Conservation (phyloP, 2,329 filamentous ascomycete genomes). For the Fusarium bulbicola region DNA sequence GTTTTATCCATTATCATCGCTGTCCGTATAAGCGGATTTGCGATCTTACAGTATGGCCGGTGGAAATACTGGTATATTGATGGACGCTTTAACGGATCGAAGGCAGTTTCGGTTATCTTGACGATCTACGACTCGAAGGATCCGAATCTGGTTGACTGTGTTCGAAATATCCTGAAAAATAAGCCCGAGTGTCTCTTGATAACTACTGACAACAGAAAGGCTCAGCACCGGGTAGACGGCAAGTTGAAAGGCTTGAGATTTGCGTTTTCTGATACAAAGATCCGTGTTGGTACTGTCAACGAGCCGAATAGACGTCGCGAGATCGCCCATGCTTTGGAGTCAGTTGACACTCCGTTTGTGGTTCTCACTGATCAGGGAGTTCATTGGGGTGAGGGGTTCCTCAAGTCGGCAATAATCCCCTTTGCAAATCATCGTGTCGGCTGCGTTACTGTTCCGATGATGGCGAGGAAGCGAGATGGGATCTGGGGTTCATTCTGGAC, state of each 20-base stretch:
- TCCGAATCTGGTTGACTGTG: background rate
- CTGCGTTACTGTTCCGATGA: constrained; percentile 20
- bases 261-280: background rate
- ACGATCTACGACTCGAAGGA: background rate
- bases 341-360: background rate
- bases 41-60: background rate
- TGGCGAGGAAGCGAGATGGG: background rate
- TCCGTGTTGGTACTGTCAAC: constrained; percentile 29
- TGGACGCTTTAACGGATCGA: fast-evolving
- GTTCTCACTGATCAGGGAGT: constrained; percentile 24
- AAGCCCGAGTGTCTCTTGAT: constrained; percentile 2
- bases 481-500: background rate
- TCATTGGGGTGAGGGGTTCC: constrained; percentile 18
- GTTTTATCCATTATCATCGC: background rate
- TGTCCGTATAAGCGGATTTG: background rate
- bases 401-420: constrained; percentile 4
- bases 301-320: constrained; percentile 26
- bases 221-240: background rate
- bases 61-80: background rate
- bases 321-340: constrained; percentile 19
- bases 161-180: constrained; percentile 20
- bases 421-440: constrained; percentile 8
- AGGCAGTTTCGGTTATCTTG: constrained; percentile 15
- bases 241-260: background rate
- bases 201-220: background rate